phyloP scores from a whole-genome alignment of 1,284 basidiomycete genomes.

The Ceratobasidium sp. region DNA sequence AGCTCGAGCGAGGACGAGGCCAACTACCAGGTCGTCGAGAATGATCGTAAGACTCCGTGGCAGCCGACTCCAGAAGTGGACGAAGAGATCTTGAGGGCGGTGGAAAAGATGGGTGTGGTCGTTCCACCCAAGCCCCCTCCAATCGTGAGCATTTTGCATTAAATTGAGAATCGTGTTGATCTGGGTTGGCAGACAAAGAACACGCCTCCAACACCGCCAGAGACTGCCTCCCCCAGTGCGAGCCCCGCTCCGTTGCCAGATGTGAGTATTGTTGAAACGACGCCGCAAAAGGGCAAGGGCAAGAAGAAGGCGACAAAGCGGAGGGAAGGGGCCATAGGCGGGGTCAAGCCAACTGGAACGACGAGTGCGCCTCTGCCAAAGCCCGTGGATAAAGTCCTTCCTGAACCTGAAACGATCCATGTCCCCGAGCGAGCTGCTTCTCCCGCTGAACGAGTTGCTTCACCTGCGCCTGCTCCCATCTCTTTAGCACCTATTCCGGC shows the following conservation, averaged over 20 bases:
- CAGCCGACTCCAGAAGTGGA: conserved; percentile 53
- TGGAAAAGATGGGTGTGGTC: conserved; percentile 31
- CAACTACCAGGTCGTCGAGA: conserved; percentile 37
- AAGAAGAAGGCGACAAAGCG: background rate
- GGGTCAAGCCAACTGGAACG: background rate
- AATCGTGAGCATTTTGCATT: conserved; percentile 32
- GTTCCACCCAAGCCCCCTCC: conserved; percentile 22
- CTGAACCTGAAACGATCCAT: background rate
- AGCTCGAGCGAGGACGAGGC: conserved; percentile 52
- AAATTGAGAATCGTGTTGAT: conserved; percentile 2
- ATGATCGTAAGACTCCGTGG: conserved; percentile 58
- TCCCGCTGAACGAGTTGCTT: background rate
- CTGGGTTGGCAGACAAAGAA: background rate
- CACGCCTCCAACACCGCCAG: conserved; percentile 23
- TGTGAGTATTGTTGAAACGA: conserved; percentile 16
- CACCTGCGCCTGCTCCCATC: background rate
- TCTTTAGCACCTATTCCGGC: background rate
- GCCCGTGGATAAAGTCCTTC: background rate
- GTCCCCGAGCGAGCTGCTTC: background rate
- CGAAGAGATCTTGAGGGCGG: conserved; percentile 24
- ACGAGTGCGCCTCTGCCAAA: background rate
- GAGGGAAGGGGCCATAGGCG: background rate
- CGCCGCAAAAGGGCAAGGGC: conserved; percentile 17
- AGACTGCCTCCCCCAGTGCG: background rate
- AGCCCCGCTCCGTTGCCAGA: background rate